Evolutionary conservation across 2,329 filamentous ascomycete species (phyloP).

Genomic region (Fusarium musae): DNA sequence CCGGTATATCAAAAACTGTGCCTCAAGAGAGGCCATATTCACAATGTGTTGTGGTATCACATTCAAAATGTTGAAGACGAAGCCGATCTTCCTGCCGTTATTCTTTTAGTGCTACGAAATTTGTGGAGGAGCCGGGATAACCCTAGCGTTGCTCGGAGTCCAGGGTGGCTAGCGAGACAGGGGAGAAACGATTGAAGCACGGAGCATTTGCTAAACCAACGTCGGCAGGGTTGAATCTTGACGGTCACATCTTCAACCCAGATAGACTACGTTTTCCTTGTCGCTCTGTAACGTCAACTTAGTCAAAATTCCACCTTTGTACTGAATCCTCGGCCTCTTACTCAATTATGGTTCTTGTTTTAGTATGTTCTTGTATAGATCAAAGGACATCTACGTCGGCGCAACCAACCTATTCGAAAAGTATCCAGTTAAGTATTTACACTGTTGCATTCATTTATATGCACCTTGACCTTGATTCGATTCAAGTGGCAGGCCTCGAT

Average conservation of each 20-base stretch:
- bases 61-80: constrained; percentile 20
- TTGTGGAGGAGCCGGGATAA: constrained; percentile 47
- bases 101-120: constrained; percentile 40
- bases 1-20: constrained; percentile 8
- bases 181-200: constrained; percentile 41
- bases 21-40: constrained; percentile 5
- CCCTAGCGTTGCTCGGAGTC: constrained; percentile 40
- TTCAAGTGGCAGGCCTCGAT: constrained; percentile 1
- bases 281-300: background rate
- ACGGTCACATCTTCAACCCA: constrained; percentile 10
- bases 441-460: background rate
- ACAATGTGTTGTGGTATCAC: constrained; percentile 29
- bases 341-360: background rate
- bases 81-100: constrained; percentile 38
- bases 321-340: background rate
- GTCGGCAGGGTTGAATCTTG: constrained; percentile 29
- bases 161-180: constrained; percentile 42
- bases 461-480: background rate
- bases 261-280: background rate
- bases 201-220: constrained; percentile 46
- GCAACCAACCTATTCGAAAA: background rate
- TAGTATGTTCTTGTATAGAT: background rate
- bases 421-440: background rate
- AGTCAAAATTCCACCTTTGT: background rate
- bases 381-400: background rate